Evolutionary conservation across 441 rosid species (phyloP).

Genomic region (Pelargonium myrrhifolium): DNA sequence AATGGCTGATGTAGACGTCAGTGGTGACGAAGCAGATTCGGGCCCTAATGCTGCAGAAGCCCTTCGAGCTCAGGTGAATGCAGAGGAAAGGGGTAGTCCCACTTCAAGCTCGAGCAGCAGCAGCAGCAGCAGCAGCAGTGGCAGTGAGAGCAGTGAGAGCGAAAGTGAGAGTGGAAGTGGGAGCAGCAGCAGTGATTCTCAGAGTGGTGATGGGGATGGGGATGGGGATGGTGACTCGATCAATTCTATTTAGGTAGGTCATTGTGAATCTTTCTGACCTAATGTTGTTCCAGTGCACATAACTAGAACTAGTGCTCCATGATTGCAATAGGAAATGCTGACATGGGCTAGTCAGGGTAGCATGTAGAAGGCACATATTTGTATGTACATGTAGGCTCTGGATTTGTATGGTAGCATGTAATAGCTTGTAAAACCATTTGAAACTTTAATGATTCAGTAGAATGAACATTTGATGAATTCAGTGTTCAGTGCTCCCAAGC

Average conservation of each 20-base stretch:
- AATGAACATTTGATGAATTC: too few relatives aligned
- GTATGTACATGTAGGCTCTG: not conserved
- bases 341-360: too few relatives aligned
- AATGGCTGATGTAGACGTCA: conserved; percentile 49
- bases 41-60: conserved; percentile 59
- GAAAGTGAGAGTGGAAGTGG: conserved; percentile 22
- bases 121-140: conserved; percentile 35
- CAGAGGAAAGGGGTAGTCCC: conserved; percentile 27
- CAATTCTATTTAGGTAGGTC: conserved; percentile 20
- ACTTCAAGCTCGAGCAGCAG: conserved; percentile 42
- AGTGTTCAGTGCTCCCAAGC: too few relatives aligned
- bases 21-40: conserved; percentile 33
- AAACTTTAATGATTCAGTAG: not conserved
- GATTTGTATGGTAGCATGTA: not conserved
- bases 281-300: too few relatives aligned
- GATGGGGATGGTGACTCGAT: conserved; percentile 30
- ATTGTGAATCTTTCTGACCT: too few relatives aligned
- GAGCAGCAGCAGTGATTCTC: conserved; percentile 23
- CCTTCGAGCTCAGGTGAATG: conserved; percentile 50
- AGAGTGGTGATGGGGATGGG: conserved; percentile 14
- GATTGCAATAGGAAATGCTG: too few relatives aligned
- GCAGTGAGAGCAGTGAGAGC: too few relatives aligned
- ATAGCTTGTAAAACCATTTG: not conserved
- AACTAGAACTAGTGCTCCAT: too few relatives aligned
- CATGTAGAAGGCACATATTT: too few relatives aligned